Percentiles rank a stretch among this genome's conserved stretches.
Evolutionary conservation across 768 basidiomycete species (phyloP).

Genomic region (Lactarius deliciosus): DNA sequence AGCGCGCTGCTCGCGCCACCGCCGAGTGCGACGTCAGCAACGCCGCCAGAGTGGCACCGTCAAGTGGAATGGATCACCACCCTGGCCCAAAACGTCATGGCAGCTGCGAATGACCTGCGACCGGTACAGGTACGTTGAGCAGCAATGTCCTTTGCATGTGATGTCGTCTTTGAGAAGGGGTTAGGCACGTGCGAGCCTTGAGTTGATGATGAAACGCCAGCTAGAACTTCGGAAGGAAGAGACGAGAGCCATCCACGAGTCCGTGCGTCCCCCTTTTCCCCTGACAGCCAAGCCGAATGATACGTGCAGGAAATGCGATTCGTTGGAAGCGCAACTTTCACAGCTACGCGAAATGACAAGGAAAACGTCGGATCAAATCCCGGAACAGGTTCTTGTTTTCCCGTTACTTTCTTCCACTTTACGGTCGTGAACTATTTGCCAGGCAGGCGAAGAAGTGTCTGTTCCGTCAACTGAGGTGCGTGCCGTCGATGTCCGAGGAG

Average conservation of each 20-base stretch:
- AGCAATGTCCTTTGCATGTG: conserved; percentile 7
- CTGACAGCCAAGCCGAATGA: background rate
- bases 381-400: conserved; percentile 25
- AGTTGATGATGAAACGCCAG: conserved; percentile 78
- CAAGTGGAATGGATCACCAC: conserved; percentile 80
- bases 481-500: background rate
- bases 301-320: conserved; percentile 65
- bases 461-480: conserved; percentile 13
- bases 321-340: conserved; percentile 60
- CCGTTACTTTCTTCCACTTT: background rate
- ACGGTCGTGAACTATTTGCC: background rate
- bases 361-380: conserved; percentile 15
- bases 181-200: conserved; percentile 78
- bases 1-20: conserved; percentile 64
- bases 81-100: conserved; percentile 84
- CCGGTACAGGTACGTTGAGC: conserved; percentile 68
- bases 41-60: conserved; percentile 67
- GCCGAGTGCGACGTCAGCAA: conserved; percentile 47
- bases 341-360: conserved; percentile 43
- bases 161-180: background rate
- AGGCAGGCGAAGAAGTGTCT: conserved; percentile 1
- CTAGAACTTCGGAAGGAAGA: conserved; percentile 72
- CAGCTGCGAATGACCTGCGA: conserved; percentile 83
- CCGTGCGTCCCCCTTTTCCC: conserved; percentile 33
- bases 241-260: conserved; percentile 69